A percentile compares a stretch with the other conserved stretches of the same genome.
Evolutionary conservation across 202 grass and related monocot genomes (phyloP).

Genomic region (Zoysia matrella): DNA sequence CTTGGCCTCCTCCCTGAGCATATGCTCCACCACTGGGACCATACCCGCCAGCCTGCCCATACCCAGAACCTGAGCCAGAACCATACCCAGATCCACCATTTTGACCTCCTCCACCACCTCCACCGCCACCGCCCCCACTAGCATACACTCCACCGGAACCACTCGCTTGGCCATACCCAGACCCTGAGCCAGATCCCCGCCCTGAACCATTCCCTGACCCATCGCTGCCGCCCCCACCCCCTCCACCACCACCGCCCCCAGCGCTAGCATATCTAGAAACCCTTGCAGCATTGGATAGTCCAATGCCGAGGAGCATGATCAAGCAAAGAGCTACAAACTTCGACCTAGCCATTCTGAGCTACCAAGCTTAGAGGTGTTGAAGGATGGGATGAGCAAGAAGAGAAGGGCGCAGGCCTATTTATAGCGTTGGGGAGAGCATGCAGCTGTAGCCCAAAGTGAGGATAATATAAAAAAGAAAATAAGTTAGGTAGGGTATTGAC

Average conservation of each 20-base stretch:
- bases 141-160: background rate
- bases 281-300: slow-evolving; percentile 26
- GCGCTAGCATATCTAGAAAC: background rate
- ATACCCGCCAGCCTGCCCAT: slow-evolving; percentile 1
- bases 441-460: background rate
- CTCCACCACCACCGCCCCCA: background rate
- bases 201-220: too few relatives aligned
- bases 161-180: background rate
- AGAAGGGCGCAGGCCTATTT: background rate
- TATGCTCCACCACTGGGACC: background rate
- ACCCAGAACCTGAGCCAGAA: background rate
- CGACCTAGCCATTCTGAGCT: slow-evolving; percentile 1
- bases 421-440: background rate
- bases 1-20: background rate
- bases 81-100: slow-evolving; percentile 2
- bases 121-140: background rate
- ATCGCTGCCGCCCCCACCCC: background rate
- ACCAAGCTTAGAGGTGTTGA: background rate
- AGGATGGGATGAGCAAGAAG: slow-evolving; percentile 1
- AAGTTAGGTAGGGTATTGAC: background rate
- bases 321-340: slow-evolving; percentile 18
- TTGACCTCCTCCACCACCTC: background rate
- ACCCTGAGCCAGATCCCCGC: too few relatives aligned
- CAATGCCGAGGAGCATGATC: slow-evolving; percentile 9
- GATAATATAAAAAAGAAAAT: too few relatives aligned